Evolutionary conservation across 345 rosid genomes (phyloP).

Genomic region (Clarkia xantiana): DNA sequence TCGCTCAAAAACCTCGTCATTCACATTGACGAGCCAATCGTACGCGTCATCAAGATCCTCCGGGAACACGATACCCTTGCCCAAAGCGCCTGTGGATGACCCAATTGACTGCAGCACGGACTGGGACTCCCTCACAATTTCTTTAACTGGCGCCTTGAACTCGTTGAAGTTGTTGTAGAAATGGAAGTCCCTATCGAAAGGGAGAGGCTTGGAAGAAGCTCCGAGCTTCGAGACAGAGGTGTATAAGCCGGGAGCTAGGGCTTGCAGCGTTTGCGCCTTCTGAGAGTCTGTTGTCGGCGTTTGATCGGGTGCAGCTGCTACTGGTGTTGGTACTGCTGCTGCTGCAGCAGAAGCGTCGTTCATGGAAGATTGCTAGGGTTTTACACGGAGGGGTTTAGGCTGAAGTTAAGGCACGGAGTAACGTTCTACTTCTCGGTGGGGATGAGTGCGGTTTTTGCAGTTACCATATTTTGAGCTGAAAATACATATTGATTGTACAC

Average conservation of each 20-base stretch:
- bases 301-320: conserved; percentile 14
- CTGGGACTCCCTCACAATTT: conserved; percentile 30
- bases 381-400: conserved; percentile 10
- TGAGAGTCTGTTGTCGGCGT: conserved; percentile 2
- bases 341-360: conserved; percentile 1
- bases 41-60: conserved; percentile 37
- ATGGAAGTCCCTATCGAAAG: conserved; percentile 62
- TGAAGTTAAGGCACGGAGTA: no score
- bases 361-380: conserved; percentile 12
- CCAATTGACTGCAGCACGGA: conserved; percentile 47
- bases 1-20: conserved; percentile 58
- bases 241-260: conserved; percentile 28
- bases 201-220: conserved; percentile 37
- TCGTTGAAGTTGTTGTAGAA: conserved; percentile 68
- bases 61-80: conserved; percentile 21
- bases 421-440: no score
- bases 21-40: conserved; percentile 57
- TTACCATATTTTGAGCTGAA: no score
- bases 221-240: conserved; percentile 37
- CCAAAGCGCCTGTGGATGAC: conserved; percentile 21
- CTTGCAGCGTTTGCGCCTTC: conserved; percentile 20
- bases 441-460: no score
- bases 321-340: not conserved
- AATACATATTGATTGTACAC: no score
- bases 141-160: conserved; percentile 43